Evolutionary conservation across 768 basidiomycete genomes (phyloP).

Genomic region (Lactarius pseudohatsudake): DNA sequence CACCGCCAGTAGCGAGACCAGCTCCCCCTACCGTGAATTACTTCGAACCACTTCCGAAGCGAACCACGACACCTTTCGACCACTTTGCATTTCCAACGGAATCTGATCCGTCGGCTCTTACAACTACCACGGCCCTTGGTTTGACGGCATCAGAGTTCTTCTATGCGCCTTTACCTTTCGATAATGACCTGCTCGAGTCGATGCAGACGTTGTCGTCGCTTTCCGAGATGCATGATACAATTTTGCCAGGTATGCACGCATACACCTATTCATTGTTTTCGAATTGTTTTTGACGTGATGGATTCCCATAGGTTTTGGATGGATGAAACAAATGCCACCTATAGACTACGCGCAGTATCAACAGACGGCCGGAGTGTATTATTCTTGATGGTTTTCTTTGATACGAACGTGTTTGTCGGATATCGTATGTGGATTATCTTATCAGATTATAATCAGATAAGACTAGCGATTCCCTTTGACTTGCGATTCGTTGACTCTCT

Average conservation of each 20-base stretch:
- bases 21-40: neutral
- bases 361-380: constrained; percentile 1
- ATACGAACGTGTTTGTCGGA: neutral
- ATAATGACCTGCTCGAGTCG: constrained; percentile 26
- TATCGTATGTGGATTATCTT: neutral
- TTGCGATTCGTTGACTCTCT: neutral
- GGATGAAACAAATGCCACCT: constrained; percentile 30
- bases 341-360: constrained; percentile 12
- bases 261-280: neutral
- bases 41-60: constrained; percentile 28
- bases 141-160: constrained; percentile 27
- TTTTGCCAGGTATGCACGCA: constrained; percentile 25
- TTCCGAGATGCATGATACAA: constrained; percentile 14
- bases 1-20: neutral
- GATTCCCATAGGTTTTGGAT: constrained; percentile 22
- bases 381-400: constrained; percentile 6
- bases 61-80: constrained; percentile 24
- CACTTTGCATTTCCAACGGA: constrained; percentile 22
- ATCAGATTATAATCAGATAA: neutral
- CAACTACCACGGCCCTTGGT: constrained; percentile 13
- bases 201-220: constrained; percentile 27
- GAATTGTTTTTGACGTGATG: neutral
- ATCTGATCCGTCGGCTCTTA: neutral
- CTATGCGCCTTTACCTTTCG: constrained; percentile 27
- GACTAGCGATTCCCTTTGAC: neutral